Base-by-base conservation (phyloP, 176 grass and related monocot genomes). In the Musa itinerans region DNA sequence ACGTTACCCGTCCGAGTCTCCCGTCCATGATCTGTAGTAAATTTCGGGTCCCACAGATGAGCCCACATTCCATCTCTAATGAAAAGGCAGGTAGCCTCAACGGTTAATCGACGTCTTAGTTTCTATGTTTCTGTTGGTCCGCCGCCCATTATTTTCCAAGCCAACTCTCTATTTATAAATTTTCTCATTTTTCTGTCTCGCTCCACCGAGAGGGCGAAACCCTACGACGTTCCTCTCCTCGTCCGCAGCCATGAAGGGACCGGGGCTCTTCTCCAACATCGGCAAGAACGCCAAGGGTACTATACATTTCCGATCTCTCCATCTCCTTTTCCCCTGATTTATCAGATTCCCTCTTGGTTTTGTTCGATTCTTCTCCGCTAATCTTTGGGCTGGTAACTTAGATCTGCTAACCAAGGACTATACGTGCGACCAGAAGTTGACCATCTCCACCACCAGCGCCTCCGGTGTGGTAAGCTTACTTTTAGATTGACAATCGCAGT, bases 341-440 rank as follows among this genome's bases (percentile, higher is more conserved):
- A 8, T 8, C 54, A 26, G 11, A 5, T 27, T 76, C 2, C 74
- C 20, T 63, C 16, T 16, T n/a, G 16, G 22, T 63, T 75, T 74
- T 34, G 11, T 49, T 49, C 29, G n/a, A 17, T 51, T 50, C 50
- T 13, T 13, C 43, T 48, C 4, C 54, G 16, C 55, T 48, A 1
- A 19, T 23, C 12, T 1, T 76, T 50, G 48, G 48, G 74, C 84
- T 56, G 81, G 78, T 34, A 2, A 80, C 82, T 84, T 80, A 99
- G 95, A 94, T 99, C 90, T 99, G 61, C 88, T 99, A 68, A 91
- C 85, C 17, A 99, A 76, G 85, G 95, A 92, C 84, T 99, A 94
- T 77, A 89, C 77, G 54, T 89, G 89, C 78, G 91, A 99, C 82
- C 91, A 99, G 82, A 99, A 94, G 79, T 68, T 99, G 15, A 83